Percentiles rank a stretch among this genome's conserved stretches.
Evolutionary conservation across 345 rosid genomes (phyloP).

Genomic region (Populus simonii): DNA sequence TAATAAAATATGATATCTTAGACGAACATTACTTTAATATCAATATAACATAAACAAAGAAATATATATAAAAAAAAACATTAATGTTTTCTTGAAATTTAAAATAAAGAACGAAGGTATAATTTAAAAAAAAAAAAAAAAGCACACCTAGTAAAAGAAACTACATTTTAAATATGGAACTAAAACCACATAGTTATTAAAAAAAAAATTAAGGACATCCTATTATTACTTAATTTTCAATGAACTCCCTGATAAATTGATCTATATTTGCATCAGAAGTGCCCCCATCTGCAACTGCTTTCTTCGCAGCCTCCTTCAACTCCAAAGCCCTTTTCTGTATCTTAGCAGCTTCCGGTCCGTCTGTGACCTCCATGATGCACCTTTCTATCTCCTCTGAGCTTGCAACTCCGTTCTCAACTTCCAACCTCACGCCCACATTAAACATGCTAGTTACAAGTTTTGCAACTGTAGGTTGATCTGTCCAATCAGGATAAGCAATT

Average conservation of each 20-base stretch:
- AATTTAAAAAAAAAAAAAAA: too few relatives aligned
- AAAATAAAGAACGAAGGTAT: too few relatives aligned
- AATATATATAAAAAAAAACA: too few relatives aligned
- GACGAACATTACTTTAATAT: too few relatives aligned
- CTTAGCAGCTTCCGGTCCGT: constrained; percentile 19
- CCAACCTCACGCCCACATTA: constrained; percentile 44
- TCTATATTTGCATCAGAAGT: constrained; percentile 40
- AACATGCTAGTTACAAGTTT: constrained; percentile 45
- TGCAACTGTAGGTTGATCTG: constrained; percentile 42
- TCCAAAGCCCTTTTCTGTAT: constrained; percentile 40
- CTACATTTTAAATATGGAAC: too few relatives aligned
- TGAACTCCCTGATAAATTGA: constrained; percentile 36
- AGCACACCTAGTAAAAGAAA: too few relatives aligned
- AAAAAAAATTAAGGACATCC: not conserved
- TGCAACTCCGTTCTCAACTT: constrained; percentile 22
- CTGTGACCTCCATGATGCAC: constrained; percentile 40
- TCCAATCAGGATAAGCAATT: constrained; percentile 48
- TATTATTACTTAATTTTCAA: not conserved
- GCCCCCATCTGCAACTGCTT: constrained; percentile 37
- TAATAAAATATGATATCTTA: too few relatives aligned
- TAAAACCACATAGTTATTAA: too few relatives aligned
- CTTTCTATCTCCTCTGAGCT: constrained; percentile 40
- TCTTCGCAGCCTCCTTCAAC: constrained; percentile 36
- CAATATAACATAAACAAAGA: too few relatives aligned
- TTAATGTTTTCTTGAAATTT: too few relatives aligned